phyloP scores from a whole-genome alignment of 345 rosid genomes.

The Hirschfeldia incana region DNA sequence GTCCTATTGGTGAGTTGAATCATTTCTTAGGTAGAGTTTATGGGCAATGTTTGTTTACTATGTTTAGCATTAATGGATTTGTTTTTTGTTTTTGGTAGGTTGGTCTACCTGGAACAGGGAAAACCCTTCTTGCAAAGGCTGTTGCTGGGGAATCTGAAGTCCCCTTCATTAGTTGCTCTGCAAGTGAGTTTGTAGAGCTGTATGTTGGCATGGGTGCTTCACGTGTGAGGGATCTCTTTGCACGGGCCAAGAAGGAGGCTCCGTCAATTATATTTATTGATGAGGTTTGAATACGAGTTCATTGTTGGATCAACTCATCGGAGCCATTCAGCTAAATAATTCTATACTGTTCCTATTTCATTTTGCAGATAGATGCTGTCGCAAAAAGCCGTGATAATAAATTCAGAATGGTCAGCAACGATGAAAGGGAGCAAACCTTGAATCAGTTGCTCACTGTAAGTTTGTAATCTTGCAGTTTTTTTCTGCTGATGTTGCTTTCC shows the following conservation, averaged over 20 bases:
- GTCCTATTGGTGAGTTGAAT: conserved; percentile 77
- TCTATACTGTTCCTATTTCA: not conserved
- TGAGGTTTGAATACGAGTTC: conserved; percentile 51
- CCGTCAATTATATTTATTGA: conserved; percentile 95
- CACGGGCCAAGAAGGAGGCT: conserved; percentile 95
- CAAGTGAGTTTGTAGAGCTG: conserved; percentile 93
- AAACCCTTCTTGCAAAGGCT: conserved; percentile 91
- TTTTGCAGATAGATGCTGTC: conserved; percentile 89
- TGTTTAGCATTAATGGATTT: conserved; percentile 1
- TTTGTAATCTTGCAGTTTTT: conserved; percentile 10
- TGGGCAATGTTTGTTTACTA: not conserved
- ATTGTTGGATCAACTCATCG: not conserved
- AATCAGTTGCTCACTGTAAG: conserved; percentile 94
- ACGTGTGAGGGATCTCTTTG: conserved; percentile 93
- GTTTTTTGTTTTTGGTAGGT: conserved; percentile 52
- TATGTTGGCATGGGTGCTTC: conserved; percentile 99
- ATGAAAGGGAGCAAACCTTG: conserved; percentile 98
- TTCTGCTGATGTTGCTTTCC: not conserved
- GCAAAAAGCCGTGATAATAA: conserved; percentile 97
- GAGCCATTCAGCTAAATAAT: not conserved
- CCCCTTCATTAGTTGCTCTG: conserved; percentile 94
- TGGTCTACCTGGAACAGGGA: conserved; percentile 98
- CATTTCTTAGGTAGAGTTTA: not conserved
- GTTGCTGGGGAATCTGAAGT: conserved; percentile 98
- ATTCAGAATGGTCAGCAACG: conserved; percentile 80